Conservation (phyloP, 1,284 basidiomycete genomes). For the Abortiporus biennis region DNA sequence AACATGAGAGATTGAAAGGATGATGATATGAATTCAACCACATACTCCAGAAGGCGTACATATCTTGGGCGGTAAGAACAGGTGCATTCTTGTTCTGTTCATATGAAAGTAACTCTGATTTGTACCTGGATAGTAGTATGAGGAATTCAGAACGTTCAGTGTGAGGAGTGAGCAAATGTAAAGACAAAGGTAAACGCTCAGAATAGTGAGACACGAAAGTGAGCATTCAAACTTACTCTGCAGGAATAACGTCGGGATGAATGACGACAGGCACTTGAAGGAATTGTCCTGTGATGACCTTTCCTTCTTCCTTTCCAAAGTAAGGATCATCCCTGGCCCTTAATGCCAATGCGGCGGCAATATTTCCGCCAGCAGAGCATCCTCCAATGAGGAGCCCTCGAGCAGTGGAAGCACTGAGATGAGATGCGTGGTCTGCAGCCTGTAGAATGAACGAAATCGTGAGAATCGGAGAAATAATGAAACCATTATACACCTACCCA, state of each 20-base stretch:
- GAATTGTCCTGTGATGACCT: conserved; percentile 14
- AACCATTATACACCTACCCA: conserved; percentile 12
- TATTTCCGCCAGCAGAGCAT: conserved; percentile 16
- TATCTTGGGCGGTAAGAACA: background rate
- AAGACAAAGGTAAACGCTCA: background rate
- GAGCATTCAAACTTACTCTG: conserved; percentile 1
- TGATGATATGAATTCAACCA: background rate
- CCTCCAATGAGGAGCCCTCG: conserved; percentile 18
- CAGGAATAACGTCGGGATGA: conserved; percentile 5
- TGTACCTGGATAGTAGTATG: conserved; percentile 1
- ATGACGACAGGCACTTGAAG: conserved; percentile 11
- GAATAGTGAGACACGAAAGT: too few species aligned
- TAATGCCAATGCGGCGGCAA: conserved; percentile 13
- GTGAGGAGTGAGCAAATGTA: background rate
- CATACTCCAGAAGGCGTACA: background rate
- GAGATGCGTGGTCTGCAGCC: conserved; percentile 9
- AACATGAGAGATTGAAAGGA: too few species aligned
- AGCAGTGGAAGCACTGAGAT: conserved; percentile 8
- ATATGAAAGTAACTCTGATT: background rate
- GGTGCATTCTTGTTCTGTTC: conserved; percentile 4
- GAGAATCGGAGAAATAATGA: background rate
- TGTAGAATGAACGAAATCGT: conserved; percentile 1
- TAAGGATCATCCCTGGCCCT: conserved; percentile 15
- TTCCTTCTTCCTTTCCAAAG: conserved; percentile 11
- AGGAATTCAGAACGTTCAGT: background rate